phyloP scores from a whole-genome alignment of 352 stramenopile genomes.

The Saprolegnia diclina region DNA sequence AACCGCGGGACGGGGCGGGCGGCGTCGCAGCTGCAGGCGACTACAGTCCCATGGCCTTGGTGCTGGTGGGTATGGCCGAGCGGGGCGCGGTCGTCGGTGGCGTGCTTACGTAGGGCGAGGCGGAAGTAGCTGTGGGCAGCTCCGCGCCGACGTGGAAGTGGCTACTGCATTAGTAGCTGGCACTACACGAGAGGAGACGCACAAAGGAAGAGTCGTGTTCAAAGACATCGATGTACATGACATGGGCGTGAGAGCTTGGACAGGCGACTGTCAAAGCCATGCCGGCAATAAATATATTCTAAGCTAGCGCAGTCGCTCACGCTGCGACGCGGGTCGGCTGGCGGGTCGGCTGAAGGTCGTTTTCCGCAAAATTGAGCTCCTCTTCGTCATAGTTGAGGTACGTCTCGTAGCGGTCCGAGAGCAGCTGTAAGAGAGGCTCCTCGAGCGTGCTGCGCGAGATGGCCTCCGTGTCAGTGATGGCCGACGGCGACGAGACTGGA shows the following conservation, averaged over 20 bases:
- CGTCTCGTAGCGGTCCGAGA: conserved; percentile 22
- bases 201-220: neutral
- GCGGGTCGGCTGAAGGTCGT: neutral
- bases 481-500: neutral
- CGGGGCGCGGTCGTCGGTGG: too few species aligned
- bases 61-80: too few species aligned
- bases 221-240: neutral
- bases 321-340: too few species aligned
- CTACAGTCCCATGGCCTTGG: too few species aligned
- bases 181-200: neutral
- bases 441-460: neutral
- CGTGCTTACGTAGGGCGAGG: too few species aligned
- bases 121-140: too few species aligned
- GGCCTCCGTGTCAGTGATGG: neutral
- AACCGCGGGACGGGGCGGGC: neutral
- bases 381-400: conserved; percentile 23
- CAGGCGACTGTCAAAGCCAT: too few species aligned
- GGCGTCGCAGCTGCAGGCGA: too few species aligned
- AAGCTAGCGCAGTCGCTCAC: neutral
- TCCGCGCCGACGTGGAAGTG: too few species aligned
- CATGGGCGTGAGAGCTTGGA: too few species aligned
- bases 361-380: conserved; percentile 8
- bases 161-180: too few species aligned
- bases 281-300: neutral
- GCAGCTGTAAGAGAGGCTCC: conserved; percentile 12